Evolutionary conservation across 192 early-diverging fungal genomes (phyloP).

Genomic region (Mortierella claussenii): DNA sequence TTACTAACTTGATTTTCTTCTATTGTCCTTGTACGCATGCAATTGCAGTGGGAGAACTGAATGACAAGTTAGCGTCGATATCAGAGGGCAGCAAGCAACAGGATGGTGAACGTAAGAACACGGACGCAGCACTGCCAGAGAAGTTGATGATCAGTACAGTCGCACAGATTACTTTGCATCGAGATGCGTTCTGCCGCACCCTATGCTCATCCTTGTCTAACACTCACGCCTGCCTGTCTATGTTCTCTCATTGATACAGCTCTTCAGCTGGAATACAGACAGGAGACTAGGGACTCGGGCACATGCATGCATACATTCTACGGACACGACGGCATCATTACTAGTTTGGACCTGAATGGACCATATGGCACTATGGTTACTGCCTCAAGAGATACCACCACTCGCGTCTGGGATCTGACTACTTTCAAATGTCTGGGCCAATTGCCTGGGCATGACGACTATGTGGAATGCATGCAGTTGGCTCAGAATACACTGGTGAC

Average conservation of each 20-base stretch:
- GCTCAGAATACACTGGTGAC: slow-evolving; percentile 44
- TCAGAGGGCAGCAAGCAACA: slow-evolving; percentile 35
- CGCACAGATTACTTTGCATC: too few species aligned
- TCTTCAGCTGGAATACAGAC: slow-evolving; percentile 40
- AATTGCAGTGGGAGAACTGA: slow-evolving; percentile 57
- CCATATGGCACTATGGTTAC: slow-evolving; percentile 67
- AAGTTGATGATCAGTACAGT: too few species aligned
- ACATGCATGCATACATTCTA: slow-evolving; percentile 60
- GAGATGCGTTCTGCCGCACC: too few species aligned
- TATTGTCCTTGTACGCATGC: not conserved
- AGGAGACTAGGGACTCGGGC: slow-evolving; percentile 51
- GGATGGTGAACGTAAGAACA: slow-evolving; percentile 41
- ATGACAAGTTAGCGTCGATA: slow-evolving; percentile 56
- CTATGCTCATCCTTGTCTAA: too few species aligned
- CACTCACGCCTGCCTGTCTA: not conserved
- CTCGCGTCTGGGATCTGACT: slow-evolving; percentile 77
- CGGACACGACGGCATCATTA: slow-evolving; percentile 75
- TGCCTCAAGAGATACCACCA: slow-evolving; percentile 73
- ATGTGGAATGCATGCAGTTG: slow-evolving; percentile 43
- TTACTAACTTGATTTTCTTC: not conserved
- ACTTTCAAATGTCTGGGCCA: slow-evolving; percentile 67
- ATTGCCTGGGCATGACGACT: slow-evolving; percentile 56
- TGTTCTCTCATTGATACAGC: slow-evolving; percentile 6
- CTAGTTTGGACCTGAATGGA: slow-evolving; percentile 68
- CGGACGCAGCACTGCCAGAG: too few species aligned